phyloP scores from a whole-genome alignment of 495 filamentous ascomycete genomes.

The Penicillium crystallinum region DNA sequence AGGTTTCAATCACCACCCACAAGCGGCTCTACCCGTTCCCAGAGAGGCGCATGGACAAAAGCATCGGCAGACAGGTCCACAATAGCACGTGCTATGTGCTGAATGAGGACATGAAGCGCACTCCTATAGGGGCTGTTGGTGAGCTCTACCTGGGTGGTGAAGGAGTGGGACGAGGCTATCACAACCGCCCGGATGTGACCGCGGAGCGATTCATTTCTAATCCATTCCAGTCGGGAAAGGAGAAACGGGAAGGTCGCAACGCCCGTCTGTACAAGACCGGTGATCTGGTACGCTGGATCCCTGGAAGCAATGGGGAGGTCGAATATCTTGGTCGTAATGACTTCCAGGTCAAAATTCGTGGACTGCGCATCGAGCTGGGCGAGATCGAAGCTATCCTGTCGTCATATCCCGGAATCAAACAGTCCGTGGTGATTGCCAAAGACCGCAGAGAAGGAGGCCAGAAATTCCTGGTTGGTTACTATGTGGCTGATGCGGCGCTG shows the following conservation, averaged over 20 bases:
- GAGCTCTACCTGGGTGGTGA: background rate
- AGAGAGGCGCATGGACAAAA: background rate
- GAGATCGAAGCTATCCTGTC: background rate
- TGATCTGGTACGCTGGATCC: background rate
- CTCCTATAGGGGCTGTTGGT: background rate
- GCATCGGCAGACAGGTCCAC: background rate
- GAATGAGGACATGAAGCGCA: background rate
- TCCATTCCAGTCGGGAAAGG: background rate
- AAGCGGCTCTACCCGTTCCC: background rate
- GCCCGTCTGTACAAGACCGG: background rate
- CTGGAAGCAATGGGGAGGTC: background rate
- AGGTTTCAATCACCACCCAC: background rate
- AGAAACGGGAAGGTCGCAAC: background rate
- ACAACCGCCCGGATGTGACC: background rate
- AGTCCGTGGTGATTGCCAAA: background rate
- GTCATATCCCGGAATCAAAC: background rate
- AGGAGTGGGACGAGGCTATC: background rate
- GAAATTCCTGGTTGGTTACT: background rate
- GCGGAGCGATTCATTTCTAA: background rate
- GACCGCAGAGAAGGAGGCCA: background rate
- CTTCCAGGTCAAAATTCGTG: background rate
- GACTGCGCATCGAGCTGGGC: background rate
- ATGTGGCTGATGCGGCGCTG: background rate
- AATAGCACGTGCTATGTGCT: background rate
- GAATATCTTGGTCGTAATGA: background rate